Conservation (phyloP, 1,139 yeast genomes). For the Suhomyces bokatorum region DNA sequence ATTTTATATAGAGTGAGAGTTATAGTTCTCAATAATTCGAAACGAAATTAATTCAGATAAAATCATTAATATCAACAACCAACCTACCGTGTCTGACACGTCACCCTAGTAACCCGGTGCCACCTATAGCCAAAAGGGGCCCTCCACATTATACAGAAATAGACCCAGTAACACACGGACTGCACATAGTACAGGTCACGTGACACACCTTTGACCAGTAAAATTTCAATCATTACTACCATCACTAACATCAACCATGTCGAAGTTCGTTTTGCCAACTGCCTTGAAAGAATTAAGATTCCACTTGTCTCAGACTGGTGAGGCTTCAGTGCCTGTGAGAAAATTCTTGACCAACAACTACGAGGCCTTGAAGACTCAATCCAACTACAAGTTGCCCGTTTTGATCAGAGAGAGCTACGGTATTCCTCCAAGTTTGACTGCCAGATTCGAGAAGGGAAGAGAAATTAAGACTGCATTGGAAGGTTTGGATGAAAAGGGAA, state of each 20-base stretch:
- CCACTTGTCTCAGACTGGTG: constrained; percentile 75
- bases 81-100: too few relatives aligned
- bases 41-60: too few relatives aligned
- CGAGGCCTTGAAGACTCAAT: constrained; percentile 54
- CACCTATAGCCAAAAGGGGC: too few relatives aligned
- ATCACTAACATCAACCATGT: constrained; percentile 32
- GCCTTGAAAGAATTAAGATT: constrained; percentile 76
- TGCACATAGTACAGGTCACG: constrained; percentile 1
- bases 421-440: constrained; percentile 68
- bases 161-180: not conserved
- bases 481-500: constrained; percentile 46
- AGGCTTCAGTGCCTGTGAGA: constrained; percentile 65
- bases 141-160: too few relatives aligned
- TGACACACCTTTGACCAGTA: constrained; percentile 13
- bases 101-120: too few relatives aligned
- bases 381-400: constrained; percentile 55
- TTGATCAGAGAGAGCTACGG: constrained; percentile 76
- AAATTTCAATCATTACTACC: constrained; percentile 11
- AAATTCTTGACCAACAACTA: constrained; percentile 62
- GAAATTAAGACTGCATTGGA: constrained; percentile 45
- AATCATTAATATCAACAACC: too few relatives aligned
- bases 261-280: constrained; percentile 61
- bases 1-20: too few relatives aligned
- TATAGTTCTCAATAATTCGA: too few relatives aligned
- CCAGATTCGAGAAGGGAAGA: constrained; percentile 60